Conservation (phyloP, 2,329 filamentous ascomycete genomes). For the Calycina marina region DNA sequence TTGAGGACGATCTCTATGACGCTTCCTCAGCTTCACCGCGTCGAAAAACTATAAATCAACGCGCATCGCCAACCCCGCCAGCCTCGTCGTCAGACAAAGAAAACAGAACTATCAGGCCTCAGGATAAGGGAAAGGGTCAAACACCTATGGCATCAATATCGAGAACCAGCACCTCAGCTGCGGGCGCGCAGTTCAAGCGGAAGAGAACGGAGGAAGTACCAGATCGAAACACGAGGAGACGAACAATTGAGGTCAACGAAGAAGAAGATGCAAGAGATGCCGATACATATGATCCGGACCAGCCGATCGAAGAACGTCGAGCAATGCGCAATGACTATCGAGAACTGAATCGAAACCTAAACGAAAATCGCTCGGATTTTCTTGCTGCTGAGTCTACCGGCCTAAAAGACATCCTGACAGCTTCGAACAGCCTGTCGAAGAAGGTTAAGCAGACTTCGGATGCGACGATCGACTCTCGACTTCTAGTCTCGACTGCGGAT, state of each 20-base stretch:
- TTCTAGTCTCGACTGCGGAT: constrained; percentile 70
- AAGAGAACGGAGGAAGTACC: constrained; percentile 12
- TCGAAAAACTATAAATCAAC: constrained; percentile 2
- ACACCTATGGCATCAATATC: constrained; percentile 24
- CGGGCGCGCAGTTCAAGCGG: constrained; percentile 10
- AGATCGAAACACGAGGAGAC: constrained; percentile 14
- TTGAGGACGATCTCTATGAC: constrained; percentile 19
- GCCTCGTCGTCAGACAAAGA: constrained; percentile 33
- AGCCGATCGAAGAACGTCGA: constrained; percentile 60
- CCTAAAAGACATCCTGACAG: constrained; percentile 48
- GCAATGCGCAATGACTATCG: constrained; percentile 55
- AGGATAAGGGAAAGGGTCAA: constrained; percentile 29
- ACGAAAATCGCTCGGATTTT: constrained; percentile 59
- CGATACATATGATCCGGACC: constrained; percentile 66
- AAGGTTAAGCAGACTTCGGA: constrained; percentile 78
- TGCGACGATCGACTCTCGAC: constrained; percentile 77
- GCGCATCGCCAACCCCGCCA: constrained; percentile 11
- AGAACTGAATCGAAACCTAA: constrained; percentile 41
- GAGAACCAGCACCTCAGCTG: constrained; percentile 5
- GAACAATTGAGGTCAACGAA: constrained; percentile 21
- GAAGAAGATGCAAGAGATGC: constrained; percentile 19
- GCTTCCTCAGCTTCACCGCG: constrained; percentile 17
- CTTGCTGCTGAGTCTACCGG: constrained; percentile 50
- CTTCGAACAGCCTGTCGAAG: constrained; percentile 49
- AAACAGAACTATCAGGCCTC: constrained; percentile 23